Base-by-base conservation (phyloP, 2,329 filamentous ascomycete species). In the Leptodontidium sp. region DNA sequence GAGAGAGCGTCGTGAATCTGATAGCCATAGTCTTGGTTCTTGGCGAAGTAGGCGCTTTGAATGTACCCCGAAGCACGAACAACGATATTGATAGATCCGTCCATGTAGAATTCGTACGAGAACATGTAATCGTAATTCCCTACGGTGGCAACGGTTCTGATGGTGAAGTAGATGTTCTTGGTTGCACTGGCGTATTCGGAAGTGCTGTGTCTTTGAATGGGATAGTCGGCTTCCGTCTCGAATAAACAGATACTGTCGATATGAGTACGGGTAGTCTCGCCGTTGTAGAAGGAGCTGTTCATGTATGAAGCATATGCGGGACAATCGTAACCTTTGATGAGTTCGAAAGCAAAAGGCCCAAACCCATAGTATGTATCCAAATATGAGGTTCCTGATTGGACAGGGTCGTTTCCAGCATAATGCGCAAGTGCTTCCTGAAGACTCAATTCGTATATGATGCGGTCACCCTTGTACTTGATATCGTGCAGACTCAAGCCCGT, bases 401-500 rank as follows among this genome's bases (percentile, higher is more conserved):
- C 9, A 24, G 47, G 47, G n/a, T 50, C 47, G 9, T 24, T 24
- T 6, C 47, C 47, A 12, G 47, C 47, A 17, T 50, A 50, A 24
- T 50, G 47, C 4, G 47, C 47, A 24, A 50, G 9, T 50, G 47
- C 47, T 11, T 50, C 17, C 12, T 50, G 47, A 6, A 47, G n/a
- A 12, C 45, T 21, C 45, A 47, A 21, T 47, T 47, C 45, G n/a
- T 47, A 47, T 7, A 47, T n/a, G 15, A 47, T 21, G 8, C 45
- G 45, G 14, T 47, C 45, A n/a, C 45, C 45, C 14, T 86, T 85
- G 79, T 83, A 87, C 21, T 80, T 78, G 55, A 89, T 82, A 68
- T 88, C 82, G 72, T 83, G 84, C 0, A 88, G 77, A 0, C 80
- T 73, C 47, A 88, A 78, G 0, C 85, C 86, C 0, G 80, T 80